phyloP scores from a whole-genome alignment of 1,284 basidiomycete species.

The Boletus sp. region DNA sequence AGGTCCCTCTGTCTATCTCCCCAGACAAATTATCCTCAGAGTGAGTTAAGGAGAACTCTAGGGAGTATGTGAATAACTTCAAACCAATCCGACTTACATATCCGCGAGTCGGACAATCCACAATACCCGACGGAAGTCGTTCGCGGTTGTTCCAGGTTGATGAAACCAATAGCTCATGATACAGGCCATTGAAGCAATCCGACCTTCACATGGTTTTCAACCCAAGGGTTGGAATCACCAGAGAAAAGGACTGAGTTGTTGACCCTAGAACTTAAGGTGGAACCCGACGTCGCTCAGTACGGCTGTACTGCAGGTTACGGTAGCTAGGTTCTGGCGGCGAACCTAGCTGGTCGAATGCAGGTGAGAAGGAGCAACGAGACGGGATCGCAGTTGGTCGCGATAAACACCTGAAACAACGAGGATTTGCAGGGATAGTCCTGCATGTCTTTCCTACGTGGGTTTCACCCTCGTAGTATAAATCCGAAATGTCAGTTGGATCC shows the following conservation, averaged over 20 bases:
- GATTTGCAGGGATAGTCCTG: slow-evolving; percentile 21
- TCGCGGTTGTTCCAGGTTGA: slow-evolving; percentile 5
- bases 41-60: neutral
- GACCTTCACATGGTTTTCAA: slow-evolving; percentile 2
- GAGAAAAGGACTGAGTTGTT: slow-evolving; percentile 9
- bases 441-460: slow-evolving; percentile 9
- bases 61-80: slow-evolving; percentile 1
- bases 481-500: slow-evolving; percentile 14
- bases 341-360: neutral
- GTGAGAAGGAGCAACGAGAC: slow-evolving; percentile 15
- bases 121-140: slow-evolving; percentile 9
- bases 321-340: slow-evolving; percentile 4
- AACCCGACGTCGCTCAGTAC: neutral
- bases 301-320: slow-evolving; percentile 4
- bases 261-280: slow-evolving; percentile 12
- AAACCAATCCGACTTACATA: slow-evolving; percentile 2
- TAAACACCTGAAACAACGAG: slow-evolving; percentile 24
- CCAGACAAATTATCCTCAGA: neutral
- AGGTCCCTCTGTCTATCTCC: neutral
- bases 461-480: slow-evolving; percentile 20
- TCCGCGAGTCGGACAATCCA: slow-evolving; percentile 8
- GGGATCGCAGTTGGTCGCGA: slow-evolving; percentile 19
- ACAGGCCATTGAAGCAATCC: slow-evolving; percentile 10
- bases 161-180: slow-evolving; percentile 17
- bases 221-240: slow-evolving; percentile 9